phyloP scores from a whole-genome alignment of 2,329 filamentous ascomycete species.

The Talaromyces sp. region DNA sequence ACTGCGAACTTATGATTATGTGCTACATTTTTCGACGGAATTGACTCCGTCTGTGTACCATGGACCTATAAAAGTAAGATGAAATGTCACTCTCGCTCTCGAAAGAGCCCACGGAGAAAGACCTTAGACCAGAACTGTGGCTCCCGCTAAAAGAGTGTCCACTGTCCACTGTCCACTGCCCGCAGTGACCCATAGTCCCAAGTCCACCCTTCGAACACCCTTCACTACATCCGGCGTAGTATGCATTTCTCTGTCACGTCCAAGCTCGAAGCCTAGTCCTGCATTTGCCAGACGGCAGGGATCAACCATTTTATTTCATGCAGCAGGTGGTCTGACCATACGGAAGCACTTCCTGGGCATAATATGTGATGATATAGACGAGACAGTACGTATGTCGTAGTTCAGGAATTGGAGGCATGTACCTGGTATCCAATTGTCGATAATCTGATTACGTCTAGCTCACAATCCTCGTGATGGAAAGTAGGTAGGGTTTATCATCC shows the following conservation, averaged over 20 bases:
- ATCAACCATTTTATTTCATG: background rate
- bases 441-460: background rate
- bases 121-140: background rate
- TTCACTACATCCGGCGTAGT: background rate
- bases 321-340: constrained; percentile 2
- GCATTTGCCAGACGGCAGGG: background rate
- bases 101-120: background rate
- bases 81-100: background rate
- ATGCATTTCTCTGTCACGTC: background rate
- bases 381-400: background rate
- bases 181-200: too few species aligned
- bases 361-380: background rate
- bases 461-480: background rate
- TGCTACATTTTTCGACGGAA: background rate
- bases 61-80: background rate
- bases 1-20: background rate
- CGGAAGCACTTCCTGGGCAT: background rate
- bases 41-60: background rate
- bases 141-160: background rate
- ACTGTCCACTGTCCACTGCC: background rate
- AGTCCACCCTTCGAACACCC: background rate
- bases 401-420: background rate
- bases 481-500: background rate
- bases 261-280: background rate
- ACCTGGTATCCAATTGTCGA: background rate